These are phyloP conservation scores for Ilex asprella DNA, from an alignment of 257 asterid species.

Conservation along the genomic window DNA sequence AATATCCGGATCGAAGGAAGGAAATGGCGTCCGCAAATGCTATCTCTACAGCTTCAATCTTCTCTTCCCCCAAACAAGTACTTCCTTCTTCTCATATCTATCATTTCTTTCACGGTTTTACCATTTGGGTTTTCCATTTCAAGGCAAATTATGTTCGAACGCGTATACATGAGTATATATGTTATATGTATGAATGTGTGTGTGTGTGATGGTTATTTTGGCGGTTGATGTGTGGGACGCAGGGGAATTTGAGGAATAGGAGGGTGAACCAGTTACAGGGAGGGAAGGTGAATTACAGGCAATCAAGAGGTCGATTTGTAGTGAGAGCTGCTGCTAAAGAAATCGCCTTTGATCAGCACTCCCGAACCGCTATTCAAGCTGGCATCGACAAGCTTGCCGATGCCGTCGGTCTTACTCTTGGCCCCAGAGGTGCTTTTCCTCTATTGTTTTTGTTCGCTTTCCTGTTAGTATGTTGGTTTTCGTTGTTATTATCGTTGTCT, in stretches of 20 bases:
- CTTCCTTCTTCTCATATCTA: neutral
- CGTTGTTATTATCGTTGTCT: no score
- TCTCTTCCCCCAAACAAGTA: slow-evolving; percentile 61
- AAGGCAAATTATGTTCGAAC: no score
- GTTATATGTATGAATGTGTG: neutral
- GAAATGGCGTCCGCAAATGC: slow-evolving; percentile 92
- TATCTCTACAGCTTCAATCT: slow-evolving; percentile 56
- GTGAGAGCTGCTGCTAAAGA: slow-evolving; percentile 89
- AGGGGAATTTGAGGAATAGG: slow-evolving; percentile 56
- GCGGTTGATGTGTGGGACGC: neutral
- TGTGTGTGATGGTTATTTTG: neutral
- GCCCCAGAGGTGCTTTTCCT: slow-evolving; percentile 73
- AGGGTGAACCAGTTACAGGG: slow-evolving; percentile 62
- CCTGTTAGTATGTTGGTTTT: no score
- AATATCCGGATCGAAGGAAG: neutral
- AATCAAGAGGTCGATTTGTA: slow-evolving; percentile 47
- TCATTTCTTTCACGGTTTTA: neutral
- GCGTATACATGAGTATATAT: no score
- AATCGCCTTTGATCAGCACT: slow-evolving; percentile 82
- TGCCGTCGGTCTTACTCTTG: slow-evolving; percentile 92
- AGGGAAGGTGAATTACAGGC: slow-evolving; percentile 46
- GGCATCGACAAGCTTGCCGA: slow-evolving; percentile 96
- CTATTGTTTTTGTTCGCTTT: no score
- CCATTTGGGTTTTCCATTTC: neutral
- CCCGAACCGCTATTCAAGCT: slow-evolving; percentile 83